phyloP scores from a whole-genome alignment of 192 early-diverging fungal species.

The Coemansia sp. region DNA sequence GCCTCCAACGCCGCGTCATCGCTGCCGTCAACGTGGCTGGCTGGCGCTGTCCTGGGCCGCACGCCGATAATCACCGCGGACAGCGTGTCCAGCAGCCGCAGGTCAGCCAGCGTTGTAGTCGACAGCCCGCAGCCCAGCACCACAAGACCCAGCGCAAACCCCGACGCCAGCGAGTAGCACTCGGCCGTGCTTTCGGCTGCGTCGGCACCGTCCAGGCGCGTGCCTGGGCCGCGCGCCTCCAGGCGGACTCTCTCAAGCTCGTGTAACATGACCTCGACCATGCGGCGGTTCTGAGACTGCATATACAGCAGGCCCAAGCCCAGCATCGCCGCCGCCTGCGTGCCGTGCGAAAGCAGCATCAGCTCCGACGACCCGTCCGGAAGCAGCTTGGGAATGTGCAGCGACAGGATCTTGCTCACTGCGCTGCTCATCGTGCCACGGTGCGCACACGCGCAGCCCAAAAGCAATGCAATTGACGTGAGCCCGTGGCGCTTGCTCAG shows the following conservation, averaged over 20 bases:
- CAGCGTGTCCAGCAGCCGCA: slow-evolving; percentile 59
- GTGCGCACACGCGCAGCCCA: slow-evolving; percentile 72
- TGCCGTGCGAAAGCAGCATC: slow-evolving; percentile 60
- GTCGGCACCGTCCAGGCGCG: slow-evolving; percentile 23
- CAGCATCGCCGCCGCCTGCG: slow-evolving; percentile 68
- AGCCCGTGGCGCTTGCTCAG: slow-evolving; percentile 66
- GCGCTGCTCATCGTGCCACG: slow-evolving; percentile 63
- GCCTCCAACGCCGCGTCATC: slow-evolving; percentile 1
- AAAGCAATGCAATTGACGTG: slow-evolving; percentile 68
- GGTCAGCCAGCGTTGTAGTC: slow-evolving; percentile 53
- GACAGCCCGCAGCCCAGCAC: slow-evolving; percentile 64
- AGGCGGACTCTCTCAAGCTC: slow-evolving; percentile 48
- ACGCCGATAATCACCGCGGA: slow-evolving; percentile 38
- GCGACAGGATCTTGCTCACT: slow-evolving; percentile 66
- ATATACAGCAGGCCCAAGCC: slow-evolving; percentile 77
- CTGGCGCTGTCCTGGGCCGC: background rate
- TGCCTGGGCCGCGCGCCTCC: background rate
- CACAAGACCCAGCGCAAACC: slow-evolving; percentile 84
- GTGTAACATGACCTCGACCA: slow-evolving; percentile 70
- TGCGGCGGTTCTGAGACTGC: slow-evolving; percentile 63
- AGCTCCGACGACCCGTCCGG: slow-evolving; percentile 59
- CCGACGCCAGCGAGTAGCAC: slow-evolving; percentile 72
- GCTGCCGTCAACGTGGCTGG: background rate
- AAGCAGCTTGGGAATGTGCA: slow-evolving; percentile 74
- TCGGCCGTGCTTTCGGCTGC: slow-evolving; percentile 57